Percentiles rank a stretch among this genome's conserved stretches.
These are phyloP conservation scores for Tulasnella calospora DNA, from an alignment of 768 basidiomycete genomes.

Conservation along the genomic window DNA sequence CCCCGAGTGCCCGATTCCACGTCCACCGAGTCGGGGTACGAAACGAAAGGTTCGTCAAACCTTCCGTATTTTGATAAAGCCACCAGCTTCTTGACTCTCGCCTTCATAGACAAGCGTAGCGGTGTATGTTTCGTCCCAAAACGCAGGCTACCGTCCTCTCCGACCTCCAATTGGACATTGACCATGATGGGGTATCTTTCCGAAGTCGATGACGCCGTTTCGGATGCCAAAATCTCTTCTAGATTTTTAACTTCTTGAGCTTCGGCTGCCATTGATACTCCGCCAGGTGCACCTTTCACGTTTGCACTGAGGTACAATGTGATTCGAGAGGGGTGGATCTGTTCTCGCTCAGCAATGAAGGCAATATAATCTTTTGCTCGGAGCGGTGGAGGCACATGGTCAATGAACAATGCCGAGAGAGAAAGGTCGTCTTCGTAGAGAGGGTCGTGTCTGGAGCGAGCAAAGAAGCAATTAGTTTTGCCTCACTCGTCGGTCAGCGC, in stretches of 20 bases:
- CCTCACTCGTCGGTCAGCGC: neutral
- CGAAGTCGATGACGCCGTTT: neutral
- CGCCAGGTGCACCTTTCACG: no score
- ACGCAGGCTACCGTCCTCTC: neutral
- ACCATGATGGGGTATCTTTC: neutral
- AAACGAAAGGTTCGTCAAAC: neutral
- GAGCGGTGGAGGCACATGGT: neutral
- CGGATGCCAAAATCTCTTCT: neutral
- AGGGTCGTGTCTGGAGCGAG: neutral
- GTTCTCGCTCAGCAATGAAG: neutral
- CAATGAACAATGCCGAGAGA: neutral
- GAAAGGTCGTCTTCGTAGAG: neutral
- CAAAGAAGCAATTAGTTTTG: neutral
- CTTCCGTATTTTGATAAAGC: no score
- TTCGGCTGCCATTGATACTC: neutral
- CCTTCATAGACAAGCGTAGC: no score
- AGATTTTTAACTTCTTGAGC: neutral
- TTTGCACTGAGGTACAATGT: neutral
- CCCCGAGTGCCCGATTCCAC: neutral
- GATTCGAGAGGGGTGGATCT: slow-evolving; percentile 1
- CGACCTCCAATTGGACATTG: neutral
- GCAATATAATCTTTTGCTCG: neutral
- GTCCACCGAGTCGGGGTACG: neutral
- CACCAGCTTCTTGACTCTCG: no score
- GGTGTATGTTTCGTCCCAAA: neutral